Evolutionary conservation across 108 stramenopile genomes (phyloP), one percentile per base, ranked within the genome.

Genomic region (Fistulifera pelliculosa): DNA sequence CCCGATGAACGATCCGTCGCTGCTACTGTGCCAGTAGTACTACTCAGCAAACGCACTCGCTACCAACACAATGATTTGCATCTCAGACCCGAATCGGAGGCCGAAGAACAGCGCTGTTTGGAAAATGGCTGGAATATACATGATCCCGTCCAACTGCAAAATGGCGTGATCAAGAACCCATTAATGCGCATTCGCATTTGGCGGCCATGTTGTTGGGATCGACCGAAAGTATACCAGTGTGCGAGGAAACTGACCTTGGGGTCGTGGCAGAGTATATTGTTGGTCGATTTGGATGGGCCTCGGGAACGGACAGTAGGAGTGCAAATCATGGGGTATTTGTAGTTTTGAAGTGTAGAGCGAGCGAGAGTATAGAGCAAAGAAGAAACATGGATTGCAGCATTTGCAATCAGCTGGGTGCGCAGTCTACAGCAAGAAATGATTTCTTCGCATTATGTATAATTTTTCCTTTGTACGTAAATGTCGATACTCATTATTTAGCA

Each of bases 71-170:
- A 93, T 62, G 87, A 93, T 58, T 84, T 87, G 41, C 74, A 93
- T 61, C 59, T 68, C 55, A 77, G 91, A 50, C 89, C 89, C 38
- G 83, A 82, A 53, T 59, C 73, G 21, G 73, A 70, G 11, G 89
- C 83, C 54, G 89, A 91, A 50, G 73, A 75, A n/a, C 73, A 82
- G 60, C 69, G 89, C 38, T 90, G 89, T 51, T 65, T 79, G 3
- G 82, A 81, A 15, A 90, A 90, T 70, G 89, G 84, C 48, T 90
- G 89, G 89, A 70, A 86, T 58, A 79, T 90, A 73, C 80, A 81
- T 42, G 64, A 86, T 64, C 61, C 76, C 10, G 71, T 59, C 7
- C 35, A 52, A 60, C 54, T 87, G 64, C 75, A 62, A 65, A 64
- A 47, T 93, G 91, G 91, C 66, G 86, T 49, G 83, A 71, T 47